phyloP scores from a whole-genome alignment of 2,329 filamentous ascomycete species.

The Talaromyces albobiverticillius region DNA sequence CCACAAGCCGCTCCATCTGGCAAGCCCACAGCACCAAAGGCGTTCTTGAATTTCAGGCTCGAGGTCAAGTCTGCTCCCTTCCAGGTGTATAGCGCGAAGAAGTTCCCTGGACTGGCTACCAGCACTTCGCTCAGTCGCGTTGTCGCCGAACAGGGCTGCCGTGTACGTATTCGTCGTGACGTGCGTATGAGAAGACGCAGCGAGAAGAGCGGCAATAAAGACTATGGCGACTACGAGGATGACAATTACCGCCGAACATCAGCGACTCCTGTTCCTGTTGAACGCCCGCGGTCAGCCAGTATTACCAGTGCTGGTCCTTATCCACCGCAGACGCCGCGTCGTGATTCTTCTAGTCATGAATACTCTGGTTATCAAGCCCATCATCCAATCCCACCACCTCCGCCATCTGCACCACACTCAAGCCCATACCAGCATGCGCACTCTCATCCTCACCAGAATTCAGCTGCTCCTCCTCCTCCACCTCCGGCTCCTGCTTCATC shows the following conservation, averaged over 20 bases:
- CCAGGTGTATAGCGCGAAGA: conserved; percentile 92
- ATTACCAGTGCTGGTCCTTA: conserved; percentile 50
- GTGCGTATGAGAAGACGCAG: conserved; percentile 86
- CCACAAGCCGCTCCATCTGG: conserved; percentile 27
- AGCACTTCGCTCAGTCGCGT: conserved; percentile 86
- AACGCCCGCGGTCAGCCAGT: conserved; percentile 60
- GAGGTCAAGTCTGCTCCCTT: conserved; percentile 88
- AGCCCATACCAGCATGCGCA: conserved; percentile 8
- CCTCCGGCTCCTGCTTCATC: conserved; percentile 38
- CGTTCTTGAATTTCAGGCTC: conserved; percentile 76
- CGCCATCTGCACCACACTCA: conserved; percentile 30
- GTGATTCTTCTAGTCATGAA: conserved; percentile 49
- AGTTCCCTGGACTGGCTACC: conserved; percentile 89
- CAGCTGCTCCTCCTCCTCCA: conserved; percentile 29
- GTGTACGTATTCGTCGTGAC: conserved; percentile 91
- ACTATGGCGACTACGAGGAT: conserved; percentile 66
- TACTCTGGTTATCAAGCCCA: conserved; percentile 18
- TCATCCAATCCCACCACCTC: conserved; percentile 22
- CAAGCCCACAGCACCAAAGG: conserved; percentile 45
- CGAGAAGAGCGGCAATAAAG: conserved; percentile 63
- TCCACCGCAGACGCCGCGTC: conserved; percentile 41
- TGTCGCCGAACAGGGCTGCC: conserved; percentile 94
- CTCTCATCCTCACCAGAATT: neutral
- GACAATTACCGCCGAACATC: conserved; percentile 44
- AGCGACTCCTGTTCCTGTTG: conserved; percentile 49